Evolutionary conservation across 305 asterid species (phyloP).

Genomic region (Solanum aculeatissimum): DNA sequence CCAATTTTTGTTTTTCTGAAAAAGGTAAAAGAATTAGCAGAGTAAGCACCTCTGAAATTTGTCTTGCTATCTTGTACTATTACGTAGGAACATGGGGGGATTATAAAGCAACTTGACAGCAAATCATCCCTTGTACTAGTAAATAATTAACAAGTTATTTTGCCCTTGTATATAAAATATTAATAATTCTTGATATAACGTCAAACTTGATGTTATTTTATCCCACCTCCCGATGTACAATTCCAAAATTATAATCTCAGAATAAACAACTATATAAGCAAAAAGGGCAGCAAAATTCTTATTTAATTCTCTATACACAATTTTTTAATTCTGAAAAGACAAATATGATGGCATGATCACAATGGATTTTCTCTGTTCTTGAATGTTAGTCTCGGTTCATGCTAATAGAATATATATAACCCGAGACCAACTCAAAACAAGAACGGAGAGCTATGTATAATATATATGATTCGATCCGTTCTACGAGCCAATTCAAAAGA

Average conservation of each 20-base stretch:
- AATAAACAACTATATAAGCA: background rate
- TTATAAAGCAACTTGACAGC: background rate
- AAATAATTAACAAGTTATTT: background rate
- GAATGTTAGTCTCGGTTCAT: background rate
- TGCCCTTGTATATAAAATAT: background rate
- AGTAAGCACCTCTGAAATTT: background rate
- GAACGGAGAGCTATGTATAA: background rate
- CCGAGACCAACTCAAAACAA: background rate
- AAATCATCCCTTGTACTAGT: background rate
- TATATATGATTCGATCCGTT: background rate
- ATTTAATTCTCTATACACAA: slow-evolving; percentile 10
- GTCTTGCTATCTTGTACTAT: background rate
- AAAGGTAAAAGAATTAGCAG: background rate
- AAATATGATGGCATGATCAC: slow-evolving; percentile 5
- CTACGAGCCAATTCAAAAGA: slow-evolving; percentile 18
- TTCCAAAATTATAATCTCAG: background rate
- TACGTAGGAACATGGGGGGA: background rate
- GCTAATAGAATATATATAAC: background rate
- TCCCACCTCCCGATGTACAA: background rate
- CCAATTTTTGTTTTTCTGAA: background rate
- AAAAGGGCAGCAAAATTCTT: background rate
- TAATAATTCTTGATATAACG: too few species aligned
- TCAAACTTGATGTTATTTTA: too few species aligned
- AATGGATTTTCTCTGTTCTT: slow-evolving; percentile 5
- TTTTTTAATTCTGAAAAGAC: slow-evolving; percentile 9